These are phyloP conservation scores for Elsinoe batatas DNA, from an alignment of 2,329 filamentous ascomycete species.

Conservation along the genomic window DNA sequence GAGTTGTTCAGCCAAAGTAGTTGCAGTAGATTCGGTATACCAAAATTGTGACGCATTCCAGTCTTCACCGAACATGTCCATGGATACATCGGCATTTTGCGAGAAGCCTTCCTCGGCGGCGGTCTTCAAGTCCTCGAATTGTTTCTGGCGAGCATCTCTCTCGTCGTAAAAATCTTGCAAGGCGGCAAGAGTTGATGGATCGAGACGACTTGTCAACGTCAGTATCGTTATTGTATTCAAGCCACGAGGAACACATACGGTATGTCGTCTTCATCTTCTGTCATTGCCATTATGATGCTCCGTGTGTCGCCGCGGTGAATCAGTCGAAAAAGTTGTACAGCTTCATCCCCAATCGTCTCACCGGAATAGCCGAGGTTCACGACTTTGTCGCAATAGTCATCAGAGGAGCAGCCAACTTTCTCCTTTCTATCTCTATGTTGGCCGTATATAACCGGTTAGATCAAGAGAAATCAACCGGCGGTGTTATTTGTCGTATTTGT, in stretches of 20 bases:
- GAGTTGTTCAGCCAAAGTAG: slow-evolving; percentile 52
- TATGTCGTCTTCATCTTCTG: slow-evolving; percentile 16
- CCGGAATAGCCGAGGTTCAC: neutral
- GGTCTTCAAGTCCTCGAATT: slow-evolving; percentile 58
- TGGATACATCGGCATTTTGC: slow-evolving; percentile 37
- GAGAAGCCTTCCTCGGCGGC: slow-evolving; percentile 48
- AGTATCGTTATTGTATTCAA: neutral
- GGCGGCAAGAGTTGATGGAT: slow-evolving; percentile 55
- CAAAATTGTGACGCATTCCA: slow-evolving; percentile 82
- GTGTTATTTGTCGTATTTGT: no score
- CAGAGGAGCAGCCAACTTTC: neutral
- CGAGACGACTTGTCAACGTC: slow-evolving; percentile 45
- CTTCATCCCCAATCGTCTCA: neutral
- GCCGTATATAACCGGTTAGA: no score
- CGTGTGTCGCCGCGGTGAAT: neutral
- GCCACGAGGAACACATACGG: slow-evolving; percentile 12
- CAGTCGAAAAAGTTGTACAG: neutral
- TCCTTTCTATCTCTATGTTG: no score
- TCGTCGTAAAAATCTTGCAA: slow-evolving; percentile 66
- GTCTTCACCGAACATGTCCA: slow-evolving; percentile 67
- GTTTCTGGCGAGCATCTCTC: slow-evolving; percentile 54
- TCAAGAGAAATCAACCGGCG: neutral
- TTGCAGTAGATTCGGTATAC: slow-evolving; percentile 63
- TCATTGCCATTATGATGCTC: slow-evolving; percentile 1
- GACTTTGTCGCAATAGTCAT: neutral